Evolutionary conservation across 495 filamentous ascomycete genomes (phyloP).

Genomic region (Xylaria scruposa): DNA sequence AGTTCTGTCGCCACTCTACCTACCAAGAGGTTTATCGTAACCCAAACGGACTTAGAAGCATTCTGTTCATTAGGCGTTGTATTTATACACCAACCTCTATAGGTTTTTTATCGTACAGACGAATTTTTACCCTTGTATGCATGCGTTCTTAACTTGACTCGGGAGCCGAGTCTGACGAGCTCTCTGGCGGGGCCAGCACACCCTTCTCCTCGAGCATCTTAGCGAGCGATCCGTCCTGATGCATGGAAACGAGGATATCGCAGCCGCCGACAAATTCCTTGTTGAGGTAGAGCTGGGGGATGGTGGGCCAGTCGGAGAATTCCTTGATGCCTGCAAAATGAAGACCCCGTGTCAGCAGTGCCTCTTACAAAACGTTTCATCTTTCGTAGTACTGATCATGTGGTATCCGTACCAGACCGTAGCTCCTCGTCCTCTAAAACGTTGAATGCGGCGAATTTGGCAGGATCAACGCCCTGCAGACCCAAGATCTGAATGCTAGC

Average conservation of each 20-base stretch:
- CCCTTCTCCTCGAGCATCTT: constrained; percentile 90
- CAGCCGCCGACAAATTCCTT: constrained; percentile 97
- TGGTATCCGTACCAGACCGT: constrained; percentile 69
- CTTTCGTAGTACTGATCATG: background rate
- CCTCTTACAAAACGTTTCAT: constrained; percentile 15
- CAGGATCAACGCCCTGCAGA: constrained; percentile 93
- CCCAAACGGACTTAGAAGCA: background rate
- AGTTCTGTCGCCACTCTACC: background rate
- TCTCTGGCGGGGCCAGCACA: constrained; percentile 62
- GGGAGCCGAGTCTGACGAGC: background rate
- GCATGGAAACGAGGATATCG: constrained; percentile 96
- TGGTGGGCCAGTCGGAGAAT: constrained; percentile 98
- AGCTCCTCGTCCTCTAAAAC: constrained; percentile 90
- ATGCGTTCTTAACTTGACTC: constrained; percentile 27
- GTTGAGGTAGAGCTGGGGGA: constrained; percentile 93
- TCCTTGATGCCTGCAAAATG: constrained; percentile 86
- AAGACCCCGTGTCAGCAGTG: constrained; percentile 22
- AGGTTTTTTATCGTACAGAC: constrained; percentile 22
- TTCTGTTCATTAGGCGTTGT: constrained; percentile 9
- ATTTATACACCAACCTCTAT: constrained; percentile 23
- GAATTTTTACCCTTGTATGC: background rate
- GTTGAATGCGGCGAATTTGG: constrained; percentile 96
- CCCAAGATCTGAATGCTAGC: constrained; percentile 94
- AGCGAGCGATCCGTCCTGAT: constrained; percentile 92
- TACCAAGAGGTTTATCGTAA: background rate